Base-by-base conservation (phyloP, 768 basidiomycete genomes). In the Mycena metata region DNA sequence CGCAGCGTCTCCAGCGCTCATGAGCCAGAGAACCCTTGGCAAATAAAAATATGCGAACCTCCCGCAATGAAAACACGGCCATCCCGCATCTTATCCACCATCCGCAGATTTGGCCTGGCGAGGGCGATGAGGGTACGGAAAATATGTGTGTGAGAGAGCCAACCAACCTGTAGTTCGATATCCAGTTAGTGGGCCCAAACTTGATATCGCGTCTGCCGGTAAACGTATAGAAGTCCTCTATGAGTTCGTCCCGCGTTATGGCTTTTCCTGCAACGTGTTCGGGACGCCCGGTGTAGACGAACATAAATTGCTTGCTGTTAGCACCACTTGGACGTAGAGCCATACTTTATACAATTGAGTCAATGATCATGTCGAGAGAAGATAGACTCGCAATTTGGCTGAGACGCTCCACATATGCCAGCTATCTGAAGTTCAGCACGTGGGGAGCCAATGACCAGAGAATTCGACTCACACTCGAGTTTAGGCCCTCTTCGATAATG, bases 31-130 rank as follows among this genome's bases (percentile, higher is more conserved):
- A 16, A 50, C n/a, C n/a, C n/a, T n/a, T n/a, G 0, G 41, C 19
- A 26, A 39, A 5, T 16, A 3, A 26, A 13, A 41, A 15, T 7
- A 9, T 12, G 50, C 78, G 5, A 58, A 84, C 87, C 87, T 70
- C 87, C 87, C 24, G 76, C 81, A 21, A 87, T 55, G 61, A 86
- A 87, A 17, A 82, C 83, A 19, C 84, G 78, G 1, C 84, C 85
- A 12, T 73, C 60, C 21, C 76, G 69, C 66, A 86, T 82, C 30
- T 74, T 78, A 54, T 85, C 69, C 0, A 80, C 83, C 83, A 86
- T 84, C n/a, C 86, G 78, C 26, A 86, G 80, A 70, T 85, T 86
- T 2, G 85, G 80, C 36, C 86, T 39, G 39, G 39, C 5, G 39
- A 39, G 9, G 9, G 39, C 2, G 5, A 59, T 21, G n/a, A 49